A percentile compares a stretch with the other conserved stretches of the same genome.
phyloP scores from a whole-genome alignment of 805 yeast species.

The Soucietia sequanensis region DNA sequence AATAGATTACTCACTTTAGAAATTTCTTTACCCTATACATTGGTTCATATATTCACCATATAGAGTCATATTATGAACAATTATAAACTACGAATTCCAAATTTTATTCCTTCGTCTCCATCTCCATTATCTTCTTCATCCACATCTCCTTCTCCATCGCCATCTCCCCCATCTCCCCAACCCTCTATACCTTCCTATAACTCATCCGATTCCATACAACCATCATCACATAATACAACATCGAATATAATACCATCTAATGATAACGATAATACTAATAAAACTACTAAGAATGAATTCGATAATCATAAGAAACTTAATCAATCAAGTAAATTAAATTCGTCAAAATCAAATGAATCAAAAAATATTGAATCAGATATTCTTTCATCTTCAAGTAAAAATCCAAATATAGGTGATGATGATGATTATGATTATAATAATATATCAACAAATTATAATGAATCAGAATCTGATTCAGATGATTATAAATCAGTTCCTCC shows the following conservation, averaged over 20 bases:
- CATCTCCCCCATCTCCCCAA: neutral
- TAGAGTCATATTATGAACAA: neutral
- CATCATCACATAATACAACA: too few species aligned
- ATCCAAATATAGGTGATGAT: conserved; percentile 3
- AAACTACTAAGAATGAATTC: too few species aligned
- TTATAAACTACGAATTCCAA: conserved; percentile 3
- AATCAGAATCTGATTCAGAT: conserved; percentile 3
- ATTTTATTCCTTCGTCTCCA: conserved; percentile 23
- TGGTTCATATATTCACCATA: too few species aligned
- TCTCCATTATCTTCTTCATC: conserved; percentile 19
- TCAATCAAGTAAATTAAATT: too few species aligned
- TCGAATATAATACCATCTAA: neutral
- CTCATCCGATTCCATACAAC: neutral
- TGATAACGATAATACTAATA: neutral
- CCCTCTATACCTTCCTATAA: neutral
- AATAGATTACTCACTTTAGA: too few species aligned
- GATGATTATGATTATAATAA: conserved; percentile 12
- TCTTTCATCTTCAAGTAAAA: conserved; percentile 2
- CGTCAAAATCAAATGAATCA: too few species aligned
- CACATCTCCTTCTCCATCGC: neutral
- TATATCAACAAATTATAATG: conserved; percentile 8
- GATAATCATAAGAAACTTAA: too few species aligned
- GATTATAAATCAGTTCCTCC: conserved; percentile 42
- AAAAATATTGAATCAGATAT: conserved; percentile 1
- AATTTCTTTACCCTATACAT: too few species aligned